Conservation (phyloP, 2,329 filamentous ascomycete genomes). For the Cladosporium halotolerans region DNA sequence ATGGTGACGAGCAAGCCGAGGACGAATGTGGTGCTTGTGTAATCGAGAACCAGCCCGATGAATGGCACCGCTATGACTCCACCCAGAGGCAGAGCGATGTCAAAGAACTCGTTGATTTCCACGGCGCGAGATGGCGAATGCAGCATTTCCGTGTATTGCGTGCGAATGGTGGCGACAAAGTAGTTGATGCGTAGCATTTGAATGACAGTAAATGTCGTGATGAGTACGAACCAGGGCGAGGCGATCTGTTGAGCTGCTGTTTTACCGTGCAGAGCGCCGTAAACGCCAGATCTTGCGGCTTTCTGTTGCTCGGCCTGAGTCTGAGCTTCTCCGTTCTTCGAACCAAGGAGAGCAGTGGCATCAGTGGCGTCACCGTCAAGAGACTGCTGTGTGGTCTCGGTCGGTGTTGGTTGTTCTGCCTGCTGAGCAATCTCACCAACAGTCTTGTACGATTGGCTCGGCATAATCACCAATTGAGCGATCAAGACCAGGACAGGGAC, state of each 20-base stretch:
- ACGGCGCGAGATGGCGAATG: slow-evolving; percentile 55
- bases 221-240: slow-evolving; percentile 78
- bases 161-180: slow-evolving; percentile 79
- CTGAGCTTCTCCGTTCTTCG: slow-evolving; percentile 57
- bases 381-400: slow-evolving; percentile 35
- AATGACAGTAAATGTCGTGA: slow-evolving; percentile 67
- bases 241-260: slow-evolving; percentile 66
- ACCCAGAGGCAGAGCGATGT: slow-evolving; percentile 74
- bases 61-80: slow-evolving; percentile 82
- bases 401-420: slow-evolving; percentile 46
- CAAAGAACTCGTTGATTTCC: slow-evolving; percentile 76
- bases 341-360: slow-evolving; percentile 67
- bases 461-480: slow-evolving; percentile 43
- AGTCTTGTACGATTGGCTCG: slow-evolving; percentile 43
- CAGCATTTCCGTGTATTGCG: slow-evolving; percentile 75
- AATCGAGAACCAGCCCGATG: slow-evolving; percentile 74
- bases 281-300: slow-evolving; percentile 68
- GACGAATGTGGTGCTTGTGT: slow-evolving; percentile 64
- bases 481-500: slow-evolving; percentile 40
- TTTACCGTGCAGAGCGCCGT: slow-evolving; percentile 74
- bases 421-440: slow-evolving; percentile 75
- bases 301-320: slow-evolving; percentile 58
- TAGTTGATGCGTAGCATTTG: slow-evolving; percentile 69
- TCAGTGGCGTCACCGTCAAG: slow-evolving; percentile 59
- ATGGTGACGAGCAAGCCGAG: slow-evolving; percentile 62